Evolutionary conservation across 2,329 filamentous ascomycete genomes (phyloP).

Genomic region (Aspergillus sp.): DNA sequence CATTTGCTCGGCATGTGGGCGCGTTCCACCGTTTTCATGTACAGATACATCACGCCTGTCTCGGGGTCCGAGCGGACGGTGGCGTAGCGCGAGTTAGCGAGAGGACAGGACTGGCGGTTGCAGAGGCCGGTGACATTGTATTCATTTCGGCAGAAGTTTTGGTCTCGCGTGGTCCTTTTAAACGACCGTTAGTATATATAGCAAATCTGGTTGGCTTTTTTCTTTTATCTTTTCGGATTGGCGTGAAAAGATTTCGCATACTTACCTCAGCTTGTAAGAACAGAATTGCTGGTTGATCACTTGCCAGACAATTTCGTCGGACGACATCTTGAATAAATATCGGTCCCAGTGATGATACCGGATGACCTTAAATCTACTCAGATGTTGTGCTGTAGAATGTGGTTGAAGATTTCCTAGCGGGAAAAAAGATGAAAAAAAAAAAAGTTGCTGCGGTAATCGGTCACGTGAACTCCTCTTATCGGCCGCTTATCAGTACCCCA

Average conservation of each 20-base stretch:
- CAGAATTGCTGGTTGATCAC: constrained; percentile 95
- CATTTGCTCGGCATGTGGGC: constrained; percentile 79
- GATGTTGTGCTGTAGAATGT: not conserved
- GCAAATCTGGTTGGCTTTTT: not conserved
- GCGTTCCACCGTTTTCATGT: constrained; percentile 92
- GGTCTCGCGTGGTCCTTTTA: constrained; percentile 65
- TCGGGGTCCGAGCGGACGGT: constrained; percentile 76
- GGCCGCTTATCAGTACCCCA: constrained; percentile 6
- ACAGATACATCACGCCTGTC: constrained; percentile 80
- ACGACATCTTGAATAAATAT: constrained; percentile 53
- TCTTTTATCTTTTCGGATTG: constrained; percentile 2
- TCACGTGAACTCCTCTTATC: constrained; percentile 27
- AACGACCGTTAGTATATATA: not conserved
- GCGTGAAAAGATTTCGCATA: too few species aligned
- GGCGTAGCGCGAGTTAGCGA: constrained; percentile 87
- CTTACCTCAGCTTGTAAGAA: constrained; percentile 81
- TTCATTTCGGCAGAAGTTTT: constrained; percentile 94
- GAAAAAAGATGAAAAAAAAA: constrained; percentile 22
- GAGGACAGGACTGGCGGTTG: constrained; percentile 78
- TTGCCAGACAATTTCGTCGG: constrained; percentile 95
- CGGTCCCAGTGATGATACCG: constrained; percentile 7
- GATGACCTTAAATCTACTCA: constrained; percentile 4
- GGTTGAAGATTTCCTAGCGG: constrained; percentile 9
- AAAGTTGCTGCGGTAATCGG: constrained; percentile 16
- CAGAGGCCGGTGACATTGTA: constrained; percentile 79